Conservation (phyloP, 139 green algal genomes). For the Mychonastes homosphaera region DNA sequence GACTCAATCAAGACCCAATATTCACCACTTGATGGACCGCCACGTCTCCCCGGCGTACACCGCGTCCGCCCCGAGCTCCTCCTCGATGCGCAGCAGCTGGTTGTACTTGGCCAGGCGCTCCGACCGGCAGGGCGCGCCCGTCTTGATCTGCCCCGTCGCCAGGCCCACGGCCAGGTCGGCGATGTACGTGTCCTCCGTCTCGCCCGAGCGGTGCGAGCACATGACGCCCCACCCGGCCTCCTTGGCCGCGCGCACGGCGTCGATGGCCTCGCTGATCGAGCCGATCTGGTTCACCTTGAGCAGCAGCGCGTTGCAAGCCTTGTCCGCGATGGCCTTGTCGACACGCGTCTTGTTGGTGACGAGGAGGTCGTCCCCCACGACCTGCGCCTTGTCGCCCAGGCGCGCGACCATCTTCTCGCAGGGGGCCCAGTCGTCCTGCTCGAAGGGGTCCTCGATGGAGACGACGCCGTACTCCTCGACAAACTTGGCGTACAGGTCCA, state of each 20-base stretch:
- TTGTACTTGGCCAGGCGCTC: constrained; percentile 99
- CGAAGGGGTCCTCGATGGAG: constrained; percentile 98
- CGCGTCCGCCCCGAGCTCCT: constrained; percentile 71
- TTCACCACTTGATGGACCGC: too few relatives aligned
- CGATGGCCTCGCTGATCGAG: constrained; percentile 88
- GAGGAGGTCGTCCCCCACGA: constrained; percentile 97
- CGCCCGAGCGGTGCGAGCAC: constrained; percentile 71
- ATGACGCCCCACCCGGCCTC: constrained; percentile 95
- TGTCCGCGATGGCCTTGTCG: constrained; percentile 84
- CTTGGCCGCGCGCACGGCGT: constrained; percentile 88
- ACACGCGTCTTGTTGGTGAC: constrained; percentile 94
- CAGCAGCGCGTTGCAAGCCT: constrained; percentile 92
- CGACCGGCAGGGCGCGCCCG: constrained; percentile 86
- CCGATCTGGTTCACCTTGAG: constrained; percentile 99
- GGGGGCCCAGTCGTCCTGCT: constrained; percentile 94
- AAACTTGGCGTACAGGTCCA: constrained; percentile 86
- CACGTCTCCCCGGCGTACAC: too few relatives aligned
- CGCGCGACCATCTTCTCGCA: constrained; percentile 10
- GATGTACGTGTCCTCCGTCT: constrained; percentile 86
- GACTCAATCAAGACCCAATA: too few relatives aligned
- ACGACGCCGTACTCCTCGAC: constrained; percentile 85
- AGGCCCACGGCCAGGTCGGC: constrained; percentile 96
- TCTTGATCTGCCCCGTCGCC: constrained; percentile 98
- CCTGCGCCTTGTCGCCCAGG: constrained; percentile 35
- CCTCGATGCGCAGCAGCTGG: constrained; percentile 97